Evolutionary conservation across 1,284 basidiomycete genomes (phyloP).

Genomic region (Ceratobasidium sp.): DNA sequence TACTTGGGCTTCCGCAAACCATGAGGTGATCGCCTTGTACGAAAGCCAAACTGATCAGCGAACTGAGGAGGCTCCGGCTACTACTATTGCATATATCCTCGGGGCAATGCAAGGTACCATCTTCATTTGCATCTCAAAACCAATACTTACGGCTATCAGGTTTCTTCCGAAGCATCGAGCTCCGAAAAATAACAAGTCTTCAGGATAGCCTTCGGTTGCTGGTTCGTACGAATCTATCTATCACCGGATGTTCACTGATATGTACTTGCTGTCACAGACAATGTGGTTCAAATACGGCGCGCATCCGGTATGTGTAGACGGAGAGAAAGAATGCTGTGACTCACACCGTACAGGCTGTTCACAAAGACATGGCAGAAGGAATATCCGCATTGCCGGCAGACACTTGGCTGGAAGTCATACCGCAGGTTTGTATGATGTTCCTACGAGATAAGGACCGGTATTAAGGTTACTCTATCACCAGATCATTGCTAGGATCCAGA

Average conservation of each 20-base stretch:
- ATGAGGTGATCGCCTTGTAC: conserved; percentile 17
- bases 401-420: conserved; percentile 22
- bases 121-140: not conserved
- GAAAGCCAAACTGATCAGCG: conserved; percentile 31
- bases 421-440: not conserved
- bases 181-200: conserved; percentile 23
- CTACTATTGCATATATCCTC: conserved; percentile 26
- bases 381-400: conserved; percentile 28
- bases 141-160: not conserved
- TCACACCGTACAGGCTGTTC: conserved; percentile 10
- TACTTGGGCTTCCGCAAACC: conserved; percentile 33
- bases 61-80: conserved; percentile 17
- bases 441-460: too few relatives aligned
- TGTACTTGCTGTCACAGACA: not conserved
- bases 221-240: not conserved
- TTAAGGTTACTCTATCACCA: not conserved
- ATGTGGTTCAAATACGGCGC: conserved; percentile 34
- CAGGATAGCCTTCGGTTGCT: conserved; percentile 28
- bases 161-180: conserved; percentile 34
- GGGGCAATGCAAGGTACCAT: conserved; percentile 30
- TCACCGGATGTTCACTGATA: not conserved
- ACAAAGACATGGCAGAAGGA: conserved; percentile 31
- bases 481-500: conserved; percentile 27
- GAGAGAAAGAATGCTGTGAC: not conserved
- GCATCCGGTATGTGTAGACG: not conserved